Conservation (phyloP, 208 protist species). For the Wallacemonas sp. region DNA sequence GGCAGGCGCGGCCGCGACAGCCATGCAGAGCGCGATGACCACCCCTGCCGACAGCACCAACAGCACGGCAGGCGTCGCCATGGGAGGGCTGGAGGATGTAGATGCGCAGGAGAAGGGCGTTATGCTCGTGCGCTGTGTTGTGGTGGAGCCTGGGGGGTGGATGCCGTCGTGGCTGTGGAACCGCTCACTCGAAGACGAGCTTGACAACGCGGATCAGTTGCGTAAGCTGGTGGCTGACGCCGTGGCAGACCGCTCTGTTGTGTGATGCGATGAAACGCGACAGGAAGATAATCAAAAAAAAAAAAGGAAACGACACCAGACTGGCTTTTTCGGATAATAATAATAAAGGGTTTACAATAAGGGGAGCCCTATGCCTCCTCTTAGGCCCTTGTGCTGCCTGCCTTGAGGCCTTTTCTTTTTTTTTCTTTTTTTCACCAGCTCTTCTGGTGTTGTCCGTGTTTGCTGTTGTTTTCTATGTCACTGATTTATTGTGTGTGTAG, state of each 20-base stretch:
- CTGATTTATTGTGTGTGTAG: too few relatives aligned
- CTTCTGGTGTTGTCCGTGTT: background rate
- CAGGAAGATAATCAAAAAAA: slow-evolving; percentile 1
- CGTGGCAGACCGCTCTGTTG: slow-evolving; percentile 6
- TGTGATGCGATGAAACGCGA: background rate
- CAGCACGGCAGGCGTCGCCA: background rate
- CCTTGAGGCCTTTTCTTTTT: slow-evolving; percentile 13
- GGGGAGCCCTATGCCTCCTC: too few relatives aligned
- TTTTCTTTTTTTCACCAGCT: slow-evolving; percentile 1
- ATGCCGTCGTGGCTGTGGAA: slow-evolving; percentile 21
- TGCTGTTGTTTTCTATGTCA: too few relatives aligned
- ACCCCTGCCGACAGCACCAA: background rate
- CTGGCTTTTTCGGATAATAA: too few relatives aligned
- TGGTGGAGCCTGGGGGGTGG: slow-evolving; percentile 29
- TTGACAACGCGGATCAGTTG: slow-evolving; percentile 20
- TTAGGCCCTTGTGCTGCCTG: too few relatives aligned
- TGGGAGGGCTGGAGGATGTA: background rate
- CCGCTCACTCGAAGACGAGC: slow-evolving; percentile 15
- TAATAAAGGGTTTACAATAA: too few relatives aligned
- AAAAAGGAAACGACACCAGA: background rate
- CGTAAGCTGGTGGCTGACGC: slow-evolving; percentile 10
- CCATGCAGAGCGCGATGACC: background rate
- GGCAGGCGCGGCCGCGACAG: slow-evolving; percentile 8
- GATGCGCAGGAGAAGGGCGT: slow-evolving; percentile 20
- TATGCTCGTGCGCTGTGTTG: slow-evolving; percentile 21